These are phyloP conservation scores for Hortaea sp. DNA, from an alignment of 2,329 filamentous ascomycete species.

Conservation along the genomic window DNA sequence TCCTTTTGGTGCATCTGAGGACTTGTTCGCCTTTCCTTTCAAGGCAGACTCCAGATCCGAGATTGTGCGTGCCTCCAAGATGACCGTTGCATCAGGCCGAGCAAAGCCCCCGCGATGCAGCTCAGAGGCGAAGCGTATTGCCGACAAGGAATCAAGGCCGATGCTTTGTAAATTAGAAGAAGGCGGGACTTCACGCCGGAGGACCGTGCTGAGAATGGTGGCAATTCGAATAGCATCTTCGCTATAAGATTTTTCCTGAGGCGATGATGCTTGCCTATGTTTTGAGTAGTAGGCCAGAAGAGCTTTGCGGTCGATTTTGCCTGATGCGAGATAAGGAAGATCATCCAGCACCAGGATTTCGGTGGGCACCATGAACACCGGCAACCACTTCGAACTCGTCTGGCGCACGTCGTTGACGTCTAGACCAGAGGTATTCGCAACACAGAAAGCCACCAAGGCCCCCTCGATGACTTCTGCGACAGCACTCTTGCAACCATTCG, in stretches of 20 bases:
- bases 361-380: conserved; percentile 71
- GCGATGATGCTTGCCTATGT: conserved; percentile 8
- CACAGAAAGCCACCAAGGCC: conserved; percentile 65
- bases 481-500: conserved; percentile 52
- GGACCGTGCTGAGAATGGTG: conserved; percentile 11
- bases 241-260: neutral
- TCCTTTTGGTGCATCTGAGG: neutral
- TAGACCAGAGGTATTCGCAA: conserved; percentile 31
- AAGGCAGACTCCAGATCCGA: neutral
- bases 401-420: conserved; percentile 39
- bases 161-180: conserved; percentile 39
- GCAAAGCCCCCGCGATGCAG: conserved; percentile 49
- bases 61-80: conserved; percentile 50
- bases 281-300: conserved; percentile 48
- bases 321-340: conserved; percentile 69
- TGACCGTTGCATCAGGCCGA: conserved; percentile 44
- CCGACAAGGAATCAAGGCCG: conserved; percentile 57
- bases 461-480: conserved; percentile 58
- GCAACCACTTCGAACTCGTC: conserved; percentile 65
- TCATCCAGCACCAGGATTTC: conserved; percentile 55
- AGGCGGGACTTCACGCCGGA: conserved; percentile 8
- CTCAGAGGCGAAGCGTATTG: conserved; percentile 54
- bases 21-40: neutral
- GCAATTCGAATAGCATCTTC: conserved; percentile 3
- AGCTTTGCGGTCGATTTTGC: conserved; percentile 65